phyloP scores from a whole-genome alignment of 2,329 filamentous ascomycete genomes.

The Cladosporium velox region DNA sequence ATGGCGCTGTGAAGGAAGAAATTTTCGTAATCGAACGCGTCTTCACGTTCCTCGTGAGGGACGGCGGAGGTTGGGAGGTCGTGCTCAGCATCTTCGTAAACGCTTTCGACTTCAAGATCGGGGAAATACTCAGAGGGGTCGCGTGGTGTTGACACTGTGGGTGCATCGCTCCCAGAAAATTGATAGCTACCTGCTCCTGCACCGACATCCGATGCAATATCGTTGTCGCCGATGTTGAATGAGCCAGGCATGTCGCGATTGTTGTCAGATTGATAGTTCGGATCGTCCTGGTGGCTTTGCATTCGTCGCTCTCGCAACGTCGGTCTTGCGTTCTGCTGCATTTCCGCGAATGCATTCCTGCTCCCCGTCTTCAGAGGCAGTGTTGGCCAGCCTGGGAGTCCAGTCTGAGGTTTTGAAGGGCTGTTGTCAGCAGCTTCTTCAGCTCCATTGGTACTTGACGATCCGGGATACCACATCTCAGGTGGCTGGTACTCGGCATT shows the following conservation, averaged over 20 bases:
- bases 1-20: constrained; percentile 94
- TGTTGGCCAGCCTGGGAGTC: neutral
- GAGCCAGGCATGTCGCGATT: constrained; percentile 23
- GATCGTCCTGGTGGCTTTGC: constrained; percentile 23
- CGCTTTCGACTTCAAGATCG: constrained; percentile 33
- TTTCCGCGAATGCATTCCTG: constrained; percentile 34
- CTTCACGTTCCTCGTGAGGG: constrained; percentile 85
- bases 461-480: constrained; percentile 32
- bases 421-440: constrained; percentile 1
- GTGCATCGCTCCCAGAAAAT: constrained; percentile 17
- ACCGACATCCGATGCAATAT: constrained; percentile 7
- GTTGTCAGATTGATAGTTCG: constrained; percentile 19
- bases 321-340: constrained; percentile 7
- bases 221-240: constrained; percentile 19
- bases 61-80: constrained; percentile 34
- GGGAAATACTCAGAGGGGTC: constrained; percentile 26
- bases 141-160: constrained; percentile 17
- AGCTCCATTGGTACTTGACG: constrained; percentile 8
- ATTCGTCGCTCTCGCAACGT: constrained; percentile 29
- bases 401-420: neutral
- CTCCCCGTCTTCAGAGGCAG: constrained; percentile 23
- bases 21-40: constrained; percentile 95
- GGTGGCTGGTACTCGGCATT: constrained; percentile 57
- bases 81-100: constrained; percentile 48
- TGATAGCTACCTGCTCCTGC: constrained; percentile 8